Percentiles rank a stretch among this genome's conserved stretches.
These are phyloP conservation scores for Cyclotella sp. DNA, from an alignment of 108 stramenopile species.

Conservation along the genomic window DNA sequence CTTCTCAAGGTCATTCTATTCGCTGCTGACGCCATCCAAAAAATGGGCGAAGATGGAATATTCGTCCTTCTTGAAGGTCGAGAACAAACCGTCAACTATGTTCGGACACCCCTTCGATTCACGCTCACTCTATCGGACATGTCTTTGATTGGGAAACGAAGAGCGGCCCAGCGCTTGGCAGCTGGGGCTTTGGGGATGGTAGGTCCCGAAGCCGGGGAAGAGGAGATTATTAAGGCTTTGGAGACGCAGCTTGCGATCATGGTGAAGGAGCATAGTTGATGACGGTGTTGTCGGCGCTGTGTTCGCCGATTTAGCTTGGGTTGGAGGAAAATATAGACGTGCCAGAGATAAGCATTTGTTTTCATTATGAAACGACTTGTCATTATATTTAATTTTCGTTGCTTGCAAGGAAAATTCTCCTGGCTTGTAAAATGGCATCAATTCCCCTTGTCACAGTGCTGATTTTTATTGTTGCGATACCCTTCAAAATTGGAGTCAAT, in stretches of 20 bases:
- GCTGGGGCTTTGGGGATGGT: conserved; percentile 65
- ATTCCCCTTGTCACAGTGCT: too few relatives aligned
- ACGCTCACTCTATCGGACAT: conserved; percentile 73
- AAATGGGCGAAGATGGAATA: conserved; percentile 72
- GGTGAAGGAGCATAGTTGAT: conserved; percentile 46
- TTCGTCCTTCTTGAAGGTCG: conserved; percentile 86
- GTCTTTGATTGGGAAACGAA: conserved; percentile 82
- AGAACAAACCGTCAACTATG: conserved; percentile 90
- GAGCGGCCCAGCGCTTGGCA: conserved; percentile 88
- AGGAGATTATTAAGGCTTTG: conserved; percentile 53
- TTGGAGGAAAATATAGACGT: too few relatives aligned
- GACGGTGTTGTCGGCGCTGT: not conserved
- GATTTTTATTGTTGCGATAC: too few relatives aligned
- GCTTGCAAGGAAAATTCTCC: too few relatives aligned
- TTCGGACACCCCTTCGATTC: conserved; percentile 79
- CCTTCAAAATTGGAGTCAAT: too few relatives aligned
- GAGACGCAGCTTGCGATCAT: conserved; percentile 52
- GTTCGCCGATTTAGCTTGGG: too few relatives aligned
- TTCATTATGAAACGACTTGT: too few relatives aligned
- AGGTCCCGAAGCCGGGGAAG: conserved; percentile 51
- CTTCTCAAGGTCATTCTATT: conserved; percentile 67
- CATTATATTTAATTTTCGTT: too few relatives aligned
- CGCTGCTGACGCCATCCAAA: conserved; percentile 71
- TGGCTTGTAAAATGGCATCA: too few relatives aligned
- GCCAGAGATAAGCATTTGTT: too few relatives aligned